phyloP scores from a whole-genome alignment of 106 monocot species.

The Platanthera zijinensis region DNA sequence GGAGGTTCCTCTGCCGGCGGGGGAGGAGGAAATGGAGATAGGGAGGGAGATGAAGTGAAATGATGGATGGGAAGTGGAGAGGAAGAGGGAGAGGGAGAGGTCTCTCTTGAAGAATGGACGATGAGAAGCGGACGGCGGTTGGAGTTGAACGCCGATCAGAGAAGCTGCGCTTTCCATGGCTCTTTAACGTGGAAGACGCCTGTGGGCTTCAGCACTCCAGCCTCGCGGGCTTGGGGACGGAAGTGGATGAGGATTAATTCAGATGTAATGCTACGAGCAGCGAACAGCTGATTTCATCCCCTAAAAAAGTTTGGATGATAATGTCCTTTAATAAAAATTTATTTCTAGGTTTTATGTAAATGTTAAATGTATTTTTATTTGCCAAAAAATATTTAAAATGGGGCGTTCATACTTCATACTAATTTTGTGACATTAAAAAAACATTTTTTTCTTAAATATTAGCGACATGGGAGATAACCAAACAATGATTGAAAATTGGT shows the following conservation, averaged over 20 bases:
- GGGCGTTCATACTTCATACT: too few species aligned
- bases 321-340: too few species aligned
- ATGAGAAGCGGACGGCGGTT: background rate
- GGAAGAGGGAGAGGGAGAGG: background rate
- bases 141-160: background rate
- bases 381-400: too few species aligned
- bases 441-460: too few species aligned
- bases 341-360: too few species aligned
- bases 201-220: background rate
- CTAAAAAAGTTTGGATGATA: too few species aligned
- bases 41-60: background rate
- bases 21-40: background rate
- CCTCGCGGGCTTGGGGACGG: background rate
- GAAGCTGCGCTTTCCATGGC: background rate
- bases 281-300: background rate
- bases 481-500: too few species aligned
- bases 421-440: too few species aligned
- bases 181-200: background rate
- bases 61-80: background rate
- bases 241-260: background rate
- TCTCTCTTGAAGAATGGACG: background rate
- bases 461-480: too few species aligned
- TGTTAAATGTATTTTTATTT: too few species aligned
- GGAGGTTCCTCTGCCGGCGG: background rate
- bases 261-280: background rate